Evolutionary conservation across 164 flowering plant species (phyloP).

Genomic region (Brasenia schreberi): DNA sequence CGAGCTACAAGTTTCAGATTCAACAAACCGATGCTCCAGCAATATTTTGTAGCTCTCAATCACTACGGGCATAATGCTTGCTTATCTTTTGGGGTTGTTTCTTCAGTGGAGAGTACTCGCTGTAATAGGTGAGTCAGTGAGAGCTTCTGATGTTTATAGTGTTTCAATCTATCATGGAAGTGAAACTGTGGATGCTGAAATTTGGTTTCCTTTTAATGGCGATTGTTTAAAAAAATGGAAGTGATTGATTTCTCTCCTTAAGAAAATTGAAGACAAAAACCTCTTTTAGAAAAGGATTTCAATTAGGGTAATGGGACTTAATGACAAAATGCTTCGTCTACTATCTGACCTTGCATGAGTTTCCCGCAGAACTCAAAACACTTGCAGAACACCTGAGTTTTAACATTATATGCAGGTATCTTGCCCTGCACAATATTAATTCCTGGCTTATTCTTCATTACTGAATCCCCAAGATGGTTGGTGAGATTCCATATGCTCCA

Average conservation of each 20-base stretch:
- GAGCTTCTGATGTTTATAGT: no score
- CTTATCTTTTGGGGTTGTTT: conserved; percentile 72
- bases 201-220: no score
- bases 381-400: neutral
- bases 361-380: neutral
- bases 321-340: no score
- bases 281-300: no score
- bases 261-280: no score
- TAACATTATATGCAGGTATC: conserved; percentile 37
- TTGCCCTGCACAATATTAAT: conserved; percentile 79
- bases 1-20: no score
- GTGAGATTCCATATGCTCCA: conserved; percentile 22
- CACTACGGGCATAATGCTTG: conserved; percentile 71
- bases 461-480: conserved; percentile 98
- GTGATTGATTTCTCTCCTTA: no score
- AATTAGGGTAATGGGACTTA: no score
- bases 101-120: conserved; percentile 72
- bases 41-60: conserved; percentile 52
- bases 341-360: neutral
- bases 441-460: conserved; percentile 89
- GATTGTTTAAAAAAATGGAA: no score
- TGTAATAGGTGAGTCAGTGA: conserved; percentile 42
- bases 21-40: neutral
- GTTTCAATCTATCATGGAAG: no score
- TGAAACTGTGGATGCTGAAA: no score